Conservation (phyloP, 331 rosid genomes). For the Prunus yedoensis region DNA sequence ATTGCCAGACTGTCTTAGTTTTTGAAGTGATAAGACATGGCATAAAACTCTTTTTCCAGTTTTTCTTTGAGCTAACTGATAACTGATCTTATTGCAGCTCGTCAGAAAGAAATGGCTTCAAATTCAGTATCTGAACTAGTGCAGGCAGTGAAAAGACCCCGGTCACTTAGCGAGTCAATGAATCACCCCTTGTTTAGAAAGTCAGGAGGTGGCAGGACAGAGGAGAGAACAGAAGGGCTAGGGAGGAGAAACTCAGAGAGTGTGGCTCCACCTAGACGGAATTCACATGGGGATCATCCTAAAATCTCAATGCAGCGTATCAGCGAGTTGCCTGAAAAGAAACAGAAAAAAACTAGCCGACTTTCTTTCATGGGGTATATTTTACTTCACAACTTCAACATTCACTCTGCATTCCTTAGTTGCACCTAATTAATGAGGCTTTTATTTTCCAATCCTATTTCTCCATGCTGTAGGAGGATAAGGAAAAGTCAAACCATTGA, state of each 20-base stretch:
- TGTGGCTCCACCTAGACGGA: conserved; percentile 44
- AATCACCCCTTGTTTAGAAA: conserved; percentile 55
- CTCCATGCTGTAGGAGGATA: conserved; percentile 43
- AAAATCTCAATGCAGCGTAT: conserved; percentile 59
- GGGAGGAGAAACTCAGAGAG: conserved; percentile 72
- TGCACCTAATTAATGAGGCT: neutral
- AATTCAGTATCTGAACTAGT: conserved; percentile 69
- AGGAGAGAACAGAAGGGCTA: conserved; percentile 28
- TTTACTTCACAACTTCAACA: neutral
- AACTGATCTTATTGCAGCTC: conserved; percentile 54
- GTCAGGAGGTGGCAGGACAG: conserved; percentile 44
- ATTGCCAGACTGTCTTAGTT: neutral
- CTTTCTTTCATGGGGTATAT: conserved; percentile 85
- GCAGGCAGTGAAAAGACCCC: conserved; percentile 79
- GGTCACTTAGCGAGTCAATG: conserved; percentile 77
- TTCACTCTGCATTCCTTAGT: neutral
- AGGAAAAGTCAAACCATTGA: conserved; percentile 45
- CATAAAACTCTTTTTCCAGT: neutral
- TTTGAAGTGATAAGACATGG: too few species aligned
- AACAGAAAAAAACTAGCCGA: conserved; percentile 54
- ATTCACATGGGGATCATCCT: conserved; percentile 38
- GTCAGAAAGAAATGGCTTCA: conserved; percentile 81
- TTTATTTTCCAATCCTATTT: neutral
- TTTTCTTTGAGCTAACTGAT: conserved; percentile 7
- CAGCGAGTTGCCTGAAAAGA: conserved; percentile 72